These are phyloP conservation scores for Saprolegnia diclina DNA, from an alignment of 352 stramenopile species.

Conservation along the genomic window DNA sequence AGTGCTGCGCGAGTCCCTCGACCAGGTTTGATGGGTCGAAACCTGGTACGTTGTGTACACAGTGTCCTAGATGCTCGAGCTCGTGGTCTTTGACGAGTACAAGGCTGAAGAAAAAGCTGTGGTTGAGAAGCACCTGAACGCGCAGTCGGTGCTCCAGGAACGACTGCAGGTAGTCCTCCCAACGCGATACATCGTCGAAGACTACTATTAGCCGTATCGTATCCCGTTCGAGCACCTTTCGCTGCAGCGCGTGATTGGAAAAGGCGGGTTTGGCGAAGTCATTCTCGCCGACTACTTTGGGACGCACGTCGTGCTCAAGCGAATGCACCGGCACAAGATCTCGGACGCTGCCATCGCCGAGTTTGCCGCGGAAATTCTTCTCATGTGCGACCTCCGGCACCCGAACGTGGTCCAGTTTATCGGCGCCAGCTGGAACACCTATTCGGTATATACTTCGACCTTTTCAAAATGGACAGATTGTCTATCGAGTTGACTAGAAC, in stretches of 20 bases:
- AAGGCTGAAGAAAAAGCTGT: conserved; percentile 15
- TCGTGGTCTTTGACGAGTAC: conserved; percentile 15
- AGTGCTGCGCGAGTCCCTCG: conserved; percentile 16
- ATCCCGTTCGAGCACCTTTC: conserved; percentile 16
- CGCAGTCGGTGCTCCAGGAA: background rate
- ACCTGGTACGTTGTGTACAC: background rate
- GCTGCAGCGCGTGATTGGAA: conserved; percentile 13
- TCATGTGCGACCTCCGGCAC: conserved; percentile 31
- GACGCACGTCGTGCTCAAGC: conserved; percentile 14
- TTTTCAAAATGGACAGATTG: background rate
- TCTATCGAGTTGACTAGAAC: conserved; percentile 8
- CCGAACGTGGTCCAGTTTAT: conserved; percentile 34
- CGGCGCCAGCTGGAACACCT: conserved; percentile 28
- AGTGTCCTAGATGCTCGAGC: conserved; percentile 8
- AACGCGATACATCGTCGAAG: background rate
- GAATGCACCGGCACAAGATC: conserved; percentile 21
- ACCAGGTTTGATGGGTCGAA: background rate
- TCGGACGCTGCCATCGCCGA: background rate
- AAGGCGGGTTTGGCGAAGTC: conserved; percentile 16
- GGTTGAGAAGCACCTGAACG: background rate
- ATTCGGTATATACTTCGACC: background rate
- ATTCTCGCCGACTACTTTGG: conserved; percentile 19
- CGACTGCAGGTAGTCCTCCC: background rate
- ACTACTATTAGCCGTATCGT: conserved; percentile 6
- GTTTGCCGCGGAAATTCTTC: conserved; percentile 31